phyloP scores from a whole-genome alignment of 257 asterid species.

The Solanum piurae region DNA sequence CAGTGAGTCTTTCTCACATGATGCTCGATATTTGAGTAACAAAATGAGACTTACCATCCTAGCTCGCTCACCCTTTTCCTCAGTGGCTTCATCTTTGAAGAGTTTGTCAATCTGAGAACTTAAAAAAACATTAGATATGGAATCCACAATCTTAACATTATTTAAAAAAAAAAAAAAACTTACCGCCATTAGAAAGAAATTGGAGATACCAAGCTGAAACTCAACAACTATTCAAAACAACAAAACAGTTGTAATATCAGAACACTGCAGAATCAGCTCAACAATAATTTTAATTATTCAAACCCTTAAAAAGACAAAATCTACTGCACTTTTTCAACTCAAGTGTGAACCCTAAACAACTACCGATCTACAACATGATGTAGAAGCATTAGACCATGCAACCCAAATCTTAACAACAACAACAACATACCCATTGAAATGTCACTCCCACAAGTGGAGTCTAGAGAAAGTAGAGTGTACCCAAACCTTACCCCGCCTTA shows the following conservation, averaged over 20 bases:
- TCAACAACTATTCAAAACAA: not conserved
- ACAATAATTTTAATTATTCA: not conserved
- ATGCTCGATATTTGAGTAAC: not conserved
- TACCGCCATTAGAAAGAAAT: not conserved
- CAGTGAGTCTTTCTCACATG: not conserved
- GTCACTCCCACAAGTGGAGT: not conserved
- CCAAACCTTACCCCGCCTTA: not conserved
- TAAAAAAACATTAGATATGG: not conserved
- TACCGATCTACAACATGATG: not conserved
- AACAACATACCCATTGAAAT: not conserved
- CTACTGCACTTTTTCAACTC: not conserved
- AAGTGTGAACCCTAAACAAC: not conserved
- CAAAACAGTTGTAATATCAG: not conserved
- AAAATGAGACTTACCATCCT: slow-evolving; percentile 55
- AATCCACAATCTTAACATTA: not conserved
- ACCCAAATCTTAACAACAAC: not conserved
- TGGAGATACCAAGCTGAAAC: not conserved
- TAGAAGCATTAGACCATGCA: not conserved
- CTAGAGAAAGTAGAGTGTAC: not conserved
- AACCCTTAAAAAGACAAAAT: not conserved
- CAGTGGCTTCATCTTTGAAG: slow-evolving; percentile 86
- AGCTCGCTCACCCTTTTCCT: slow-evolving; percentile 96
- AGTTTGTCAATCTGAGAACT: slow-evolving; percentile 41
- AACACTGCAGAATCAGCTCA: not conserved
- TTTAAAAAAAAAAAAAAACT: rapidly evolving